A percentile compares a stretch with the other conserved stretches of the same genome.
phyloP scores from a whole-genome alignment of 306 rosid species.

The Lathyrus tuberosus region DNA sequence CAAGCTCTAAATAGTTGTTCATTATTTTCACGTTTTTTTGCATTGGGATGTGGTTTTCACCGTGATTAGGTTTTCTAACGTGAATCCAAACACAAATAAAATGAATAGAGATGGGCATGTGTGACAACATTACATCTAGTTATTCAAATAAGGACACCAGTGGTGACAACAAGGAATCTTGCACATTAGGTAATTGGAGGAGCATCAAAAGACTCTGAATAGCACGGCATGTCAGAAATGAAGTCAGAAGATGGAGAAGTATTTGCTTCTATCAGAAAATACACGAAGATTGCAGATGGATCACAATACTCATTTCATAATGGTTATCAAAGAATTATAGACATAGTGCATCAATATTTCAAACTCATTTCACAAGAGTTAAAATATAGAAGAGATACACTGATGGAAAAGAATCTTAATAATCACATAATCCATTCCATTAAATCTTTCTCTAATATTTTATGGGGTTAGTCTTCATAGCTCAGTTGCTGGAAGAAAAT shows the following conservation, averaged over 20 bases:
- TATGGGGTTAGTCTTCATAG: conserved; percentile 14
- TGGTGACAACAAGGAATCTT: background rate
- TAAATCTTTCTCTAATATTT: conserved; percentile 4
- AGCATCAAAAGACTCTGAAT: conserved; percentile 11
- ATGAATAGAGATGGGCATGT: conserved; percentile 21
- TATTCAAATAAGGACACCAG: conserved; percentile 11
- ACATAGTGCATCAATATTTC: conserved; percentile 9
- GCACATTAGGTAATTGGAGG: conserved; percentile 13
- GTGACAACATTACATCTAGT: conserved; percentile 1
- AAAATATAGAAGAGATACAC: conserved; percentile 3
- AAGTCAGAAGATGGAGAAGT: conserved; percentile 8
- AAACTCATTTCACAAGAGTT: conserved; percentile 23
- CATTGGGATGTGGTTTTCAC: too few relatives aligned
- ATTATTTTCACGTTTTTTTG: too few relatives aligned
- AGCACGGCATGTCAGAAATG: background rate
- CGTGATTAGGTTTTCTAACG: too few relatives aligned
- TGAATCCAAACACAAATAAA: background rate
- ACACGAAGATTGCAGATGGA: background rate
- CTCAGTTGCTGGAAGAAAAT: conserved; percentile 10
- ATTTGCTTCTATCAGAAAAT: conserved; percentile 21
- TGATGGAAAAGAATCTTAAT: conserved; percentile 30
- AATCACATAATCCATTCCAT: conserved; percentile 15
- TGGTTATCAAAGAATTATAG: conserved; percentile 23
- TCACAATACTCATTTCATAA: conserved; percentile 3
- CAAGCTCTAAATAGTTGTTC: too few relatives aligned